Percentiles rank a stretch among this genome's conserved stretches.
Conservation (phyloP, 495 filamentous ascomycete species). For the Thozetella sp. region DNA sequence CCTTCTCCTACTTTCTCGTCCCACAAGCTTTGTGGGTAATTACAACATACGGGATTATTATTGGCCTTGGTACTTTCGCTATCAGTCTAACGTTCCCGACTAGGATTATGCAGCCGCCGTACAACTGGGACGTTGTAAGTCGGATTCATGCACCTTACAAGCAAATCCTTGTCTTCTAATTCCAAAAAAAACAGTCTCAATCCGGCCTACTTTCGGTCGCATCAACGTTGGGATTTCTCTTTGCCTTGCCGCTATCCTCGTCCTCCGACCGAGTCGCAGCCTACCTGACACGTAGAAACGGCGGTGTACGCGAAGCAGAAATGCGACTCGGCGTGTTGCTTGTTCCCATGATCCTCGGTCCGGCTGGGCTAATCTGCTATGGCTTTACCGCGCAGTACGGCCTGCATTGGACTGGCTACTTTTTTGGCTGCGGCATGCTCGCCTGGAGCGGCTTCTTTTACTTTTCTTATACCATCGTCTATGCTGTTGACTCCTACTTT, state of each 20-base stretch:
- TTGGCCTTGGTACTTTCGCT: conserved; percentile 58
- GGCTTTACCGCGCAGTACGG: conserved; percentile 53
- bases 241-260: conserved; percentile 58
- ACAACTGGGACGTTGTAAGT: conserved; percentile 47
- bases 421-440: conserved; percentile 53
- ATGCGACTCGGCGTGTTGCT: conserved; percentile 62
- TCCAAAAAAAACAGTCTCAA: too few species aligned
- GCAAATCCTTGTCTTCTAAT: neutral
- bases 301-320: conserved; percentile 60
- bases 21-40: conserved; percentile 63
- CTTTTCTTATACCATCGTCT: conserved; percentile 62
- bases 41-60: conserved; percentile 57
- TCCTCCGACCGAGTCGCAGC: conserved; percentile 59
- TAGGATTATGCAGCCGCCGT: conserved; percentile 54
- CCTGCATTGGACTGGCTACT: conserved; percentile 59
- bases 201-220: conserved; percentile 59
- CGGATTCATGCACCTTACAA: neutral
- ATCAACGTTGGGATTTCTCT: conserved; percentile 49
- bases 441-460: conserved; percentile 58
- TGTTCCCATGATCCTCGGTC: conserved; percentile 53
- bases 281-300: conserved; percentile 53
- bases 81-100: conserved; percentile 65
- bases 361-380: conserved; percentile 56
- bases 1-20: conserved; percentile 60
- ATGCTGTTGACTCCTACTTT: conserved; percentile 61